Evolutionary conservation across 1,139 yeast species (phyloP), one percentile per base, ranked within the genome.

Genomic region (Taphrina flavorubra): DNA sequence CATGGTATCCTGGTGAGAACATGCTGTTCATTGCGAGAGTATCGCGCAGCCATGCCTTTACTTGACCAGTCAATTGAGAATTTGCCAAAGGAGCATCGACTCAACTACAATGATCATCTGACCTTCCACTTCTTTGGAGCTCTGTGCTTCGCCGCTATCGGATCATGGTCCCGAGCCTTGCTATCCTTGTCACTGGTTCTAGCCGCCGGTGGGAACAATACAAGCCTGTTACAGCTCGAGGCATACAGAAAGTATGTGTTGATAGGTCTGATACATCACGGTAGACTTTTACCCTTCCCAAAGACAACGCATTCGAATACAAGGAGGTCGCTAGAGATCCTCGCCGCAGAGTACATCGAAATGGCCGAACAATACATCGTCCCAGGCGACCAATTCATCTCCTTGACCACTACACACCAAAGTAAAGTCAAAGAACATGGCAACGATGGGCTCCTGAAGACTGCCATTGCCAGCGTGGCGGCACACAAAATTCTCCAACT

Each of bases 81-180:
- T 18, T n/a, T 63, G n/a, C 61, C 60, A 14, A 63, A 55, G 36
- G 34, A 36, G 25, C 59, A 44, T 16, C 44, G 47, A n/a, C 46
- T 70, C 8, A 55, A 62, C 6, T 71, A 72, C 39, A 70, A 51
- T 8, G 72, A 72, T 42, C 72, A 70, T 44, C 51, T 72, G 34
- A 60, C 58, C 18, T 77, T 71, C 70, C 76, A 76, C 69, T 74
- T 71, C 68, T 74, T 71, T 62, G 74, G 74, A 1, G 76, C 73
- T 1, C 64, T 69, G 18, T 68, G 75, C 6, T 70, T 73, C 42
- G 66, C 73, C 44, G 70, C 72, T 7, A 44, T 67, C 53, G 67
- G 70, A 51, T 69, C 73, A 4, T 74, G 69, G 68, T 66, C 69
- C 7, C 68, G 69, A 46, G 79, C 78, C 2, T 55, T 59, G 14